Evolutionary conservation across 2,329 filamentous ascomycete genomes (phyloP).

Genomic region (Xylariaceae sp.): DNA sequence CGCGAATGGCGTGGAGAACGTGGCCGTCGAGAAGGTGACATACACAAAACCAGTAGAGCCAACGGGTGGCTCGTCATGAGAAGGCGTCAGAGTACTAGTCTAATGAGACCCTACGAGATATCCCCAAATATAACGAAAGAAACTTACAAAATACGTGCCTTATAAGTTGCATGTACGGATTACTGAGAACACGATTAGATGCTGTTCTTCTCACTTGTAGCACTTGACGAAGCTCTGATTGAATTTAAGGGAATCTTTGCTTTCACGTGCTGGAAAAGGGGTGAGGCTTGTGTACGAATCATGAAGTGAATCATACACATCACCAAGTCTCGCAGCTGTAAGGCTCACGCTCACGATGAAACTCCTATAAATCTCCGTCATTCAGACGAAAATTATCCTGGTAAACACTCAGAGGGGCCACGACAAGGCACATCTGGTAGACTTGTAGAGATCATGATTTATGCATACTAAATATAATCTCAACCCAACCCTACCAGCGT

Average conservation of each 20-base stretch:
- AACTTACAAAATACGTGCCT: not conserved
- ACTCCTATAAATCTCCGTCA: not conserved
- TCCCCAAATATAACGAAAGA: constrained; percentile 12
- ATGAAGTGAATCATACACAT: too few species aligned
- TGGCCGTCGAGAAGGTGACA: constrained; percentile 80
- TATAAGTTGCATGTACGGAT: too few species aligned
- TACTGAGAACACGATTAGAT: not conserved
- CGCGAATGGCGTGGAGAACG: constrained; percentile 69
- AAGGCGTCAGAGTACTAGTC: constrained; percentile 26
- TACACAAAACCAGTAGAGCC: constrained; percentile 71
- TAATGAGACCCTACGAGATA: constrained; percentile 17
- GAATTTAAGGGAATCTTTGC: too few species aligned
- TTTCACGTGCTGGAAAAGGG: not conserved
- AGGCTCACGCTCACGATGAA: too few species aligned
- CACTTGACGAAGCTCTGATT: not conserved
- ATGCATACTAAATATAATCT: not conserved
- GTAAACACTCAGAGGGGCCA: too few species aligned
- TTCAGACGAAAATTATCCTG: not conserved
- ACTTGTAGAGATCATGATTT: not conserved
- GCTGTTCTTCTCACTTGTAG: not conserved
- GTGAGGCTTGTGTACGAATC: too few species aligned
- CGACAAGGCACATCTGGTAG: not conserved
- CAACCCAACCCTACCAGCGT: not conserved
- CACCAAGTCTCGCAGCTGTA: too few species aligned
- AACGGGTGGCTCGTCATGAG: constrained; percentile 42